A percentile compares a stretch with the other conserved stretches of the same genome.
phyloP scores from a whole-genome alignment of 2,329 filamentous ascomycete species.

The Fusarium tupiense region DNA sequence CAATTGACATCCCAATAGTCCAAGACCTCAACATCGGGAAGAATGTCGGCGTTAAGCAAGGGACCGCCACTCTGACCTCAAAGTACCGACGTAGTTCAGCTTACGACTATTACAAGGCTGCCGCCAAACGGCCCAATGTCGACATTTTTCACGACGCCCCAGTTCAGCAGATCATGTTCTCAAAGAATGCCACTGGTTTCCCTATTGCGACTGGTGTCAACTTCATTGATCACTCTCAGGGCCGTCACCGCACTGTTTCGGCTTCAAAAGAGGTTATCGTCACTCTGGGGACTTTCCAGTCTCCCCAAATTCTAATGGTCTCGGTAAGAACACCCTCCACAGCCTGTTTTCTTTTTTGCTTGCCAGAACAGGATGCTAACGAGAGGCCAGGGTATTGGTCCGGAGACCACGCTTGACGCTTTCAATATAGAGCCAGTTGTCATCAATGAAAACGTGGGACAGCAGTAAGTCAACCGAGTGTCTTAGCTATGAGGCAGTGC shows the following conservation, averaged over 20 bases:
- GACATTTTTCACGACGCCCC: constrained; percentile 3
- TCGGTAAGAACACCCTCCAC: background rate
- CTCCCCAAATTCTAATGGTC: constrained; percentile 3
- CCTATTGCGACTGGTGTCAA: background rate
- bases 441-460: constrained; percentile 15
- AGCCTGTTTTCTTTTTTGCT: fast-evolving
- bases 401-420: background rate
- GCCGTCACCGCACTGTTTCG: background rate
- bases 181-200: background rate
- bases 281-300: constrained; percentile 9
- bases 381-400: background rate
- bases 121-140: background rate
- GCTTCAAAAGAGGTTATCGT: constrained; percentile 8
- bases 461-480: background rate
- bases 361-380: background rate
- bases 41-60: constrained; percentile 5
- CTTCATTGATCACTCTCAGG: constrained; percentile 3
- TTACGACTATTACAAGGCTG: constrained; percentile 10
- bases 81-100: constrained; percentile 1
- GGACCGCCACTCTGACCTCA: background rate
- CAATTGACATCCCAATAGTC: background rate
- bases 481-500: fast-evolving
- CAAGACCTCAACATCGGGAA: constrained; percentile 4
- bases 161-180: background rate
- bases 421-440: constrained; percentile 12